Evolutionary conservation across 2,329 filamentous ascomycete genomes (phyloP), one percentile per base, ranked within the genome.

Genomic region (Colletotrichum eremochloae): DNA sequence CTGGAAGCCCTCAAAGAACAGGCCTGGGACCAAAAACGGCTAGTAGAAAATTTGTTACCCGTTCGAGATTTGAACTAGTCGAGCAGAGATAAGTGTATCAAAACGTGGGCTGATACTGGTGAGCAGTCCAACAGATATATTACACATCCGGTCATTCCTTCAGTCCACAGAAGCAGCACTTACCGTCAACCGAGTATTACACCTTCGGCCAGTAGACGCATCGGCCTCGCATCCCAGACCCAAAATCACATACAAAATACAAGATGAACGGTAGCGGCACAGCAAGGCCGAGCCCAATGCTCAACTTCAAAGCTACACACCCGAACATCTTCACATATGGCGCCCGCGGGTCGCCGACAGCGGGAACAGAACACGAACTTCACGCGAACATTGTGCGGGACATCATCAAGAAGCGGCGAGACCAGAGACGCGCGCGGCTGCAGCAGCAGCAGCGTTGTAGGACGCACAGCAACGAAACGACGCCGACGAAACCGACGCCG

Each of bases 371-470:
- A 42, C 60, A 61, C 55, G 66, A 72, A 55, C 29, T 69, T 38
- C 69, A 72, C 40, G 33, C 60, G 29, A 72, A 44, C 48, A 6
- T 69, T 20, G 67, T 72, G 14, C 67, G 70, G 38, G 70, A 72
- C 48, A 72, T 72, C 20, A 72, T 72, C 70, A 65, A 61, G 31
- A 55, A 56, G 31, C 66, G 70, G 12, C 66, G 70, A 2, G 70
- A 72, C 14, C 66, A 70, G 40, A 50, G 70, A 44, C 53, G 70
- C 2, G 70, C 70, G 5, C 67, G 70, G 24, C 55, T 72, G 40
- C 70, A 70, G 42, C 44, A 46, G 42, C 40, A 42, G 42, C 70
- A 72, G 9, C 60, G 70, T 20, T 70, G 67, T 20, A 46, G 70
- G 2, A 52, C 70, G 36, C 67, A 64, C n/a, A 72, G 53, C 60